phyloP scores from a whole-genome alignment of 2,329 filamentous ascomycete species.

The Alternaria sp. region DNA sequence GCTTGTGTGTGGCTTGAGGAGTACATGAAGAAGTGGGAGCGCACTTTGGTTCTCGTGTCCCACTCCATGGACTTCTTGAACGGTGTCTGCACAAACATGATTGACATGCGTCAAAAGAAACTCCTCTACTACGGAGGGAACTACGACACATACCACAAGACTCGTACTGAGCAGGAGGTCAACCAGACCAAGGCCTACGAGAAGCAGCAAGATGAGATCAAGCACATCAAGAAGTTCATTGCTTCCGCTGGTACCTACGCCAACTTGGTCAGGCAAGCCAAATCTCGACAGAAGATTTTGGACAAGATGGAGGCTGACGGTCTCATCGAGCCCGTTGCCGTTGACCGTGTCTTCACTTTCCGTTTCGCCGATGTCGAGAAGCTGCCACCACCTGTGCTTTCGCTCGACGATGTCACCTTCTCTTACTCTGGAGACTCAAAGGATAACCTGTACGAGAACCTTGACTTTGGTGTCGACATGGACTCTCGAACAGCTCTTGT shows the following conservation, averaged over 20 bases:
- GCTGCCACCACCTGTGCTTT: slow-evolving; percentile 95
- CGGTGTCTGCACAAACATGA: slow-evolving; percentile 98
- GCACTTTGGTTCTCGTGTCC: slow-evolving; percentile 93
- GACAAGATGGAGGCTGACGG: slow-evolving; percentile 99
- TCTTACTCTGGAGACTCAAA: slow-evolving; percentile 90
- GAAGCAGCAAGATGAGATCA: slow-evolving; percentile 99
- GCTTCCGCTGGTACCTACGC: slow-evolving; percentile 99
- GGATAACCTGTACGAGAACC: slow-evolving; percentile 94
- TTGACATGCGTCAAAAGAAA: slow-evolving; percentile 91
- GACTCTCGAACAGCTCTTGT: slow-evolving; percentile 97
- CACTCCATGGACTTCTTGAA: slow-evolving; percentile 99
- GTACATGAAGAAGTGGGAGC: slow-evolving; percentile 99
- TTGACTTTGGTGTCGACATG: slow-evolving; percentile 99
- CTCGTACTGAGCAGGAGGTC: slow-evolving; percentile 88
- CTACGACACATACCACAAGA: slow-evolving; percentile 98
- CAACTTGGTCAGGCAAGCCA: slow-evolving; percentile 98
- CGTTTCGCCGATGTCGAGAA: slow-evolving; percentile 99
- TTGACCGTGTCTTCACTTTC: slow-evolving; percentile 94
- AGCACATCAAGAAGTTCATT: slow-evolving; percentile 99
- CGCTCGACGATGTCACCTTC: slow-evolving; percentile 97
- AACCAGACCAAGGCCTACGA: slow-evolving; percentile 99
- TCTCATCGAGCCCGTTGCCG: slow-evolving; percentile 89
- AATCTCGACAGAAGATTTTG: slow-evolving; percentile 98
- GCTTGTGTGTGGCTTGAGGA: slow-evolving; percentile 99
- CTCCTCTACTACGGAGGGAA: slow-evolving; percentile 99